Conservation (phyloP, 1,284 basidiomycete species). For the Moniliophthora roreri region DNA sequence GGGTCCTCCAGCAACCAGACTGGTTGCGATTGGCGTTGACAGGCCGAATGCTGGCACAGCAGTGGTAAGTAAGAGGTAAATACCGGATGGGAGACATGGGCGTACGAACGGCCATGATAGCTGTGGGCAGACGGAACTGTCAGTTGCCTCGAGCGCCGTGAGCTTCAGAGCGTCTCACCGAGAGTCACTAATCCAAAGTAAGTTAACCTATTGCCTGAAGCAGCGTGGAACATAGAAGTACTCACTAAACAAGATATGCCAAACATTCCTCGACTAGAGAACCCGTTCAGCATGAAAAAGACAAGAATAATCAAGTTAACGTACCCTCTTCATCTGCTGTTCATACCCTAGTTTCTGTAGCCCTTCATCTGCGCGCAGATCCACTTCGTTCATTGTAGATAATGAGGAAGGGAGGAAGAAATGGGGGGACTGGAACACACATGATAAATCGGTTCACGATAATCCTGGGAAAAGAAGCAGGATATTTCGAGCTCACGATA, state of each 20-base stretch:
- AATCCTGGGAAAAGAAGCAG: no score
- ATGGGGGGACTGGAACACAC: neutral
- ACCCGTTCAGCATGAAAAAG: neutral
- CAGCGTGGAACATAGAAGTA: neutral
- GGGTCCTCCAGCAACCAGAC: conserved; percentile 52
- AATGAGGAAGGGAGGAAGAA: neutral
- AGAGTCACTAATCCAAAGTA: neutral
- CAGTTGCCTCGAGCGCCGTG: neutral
- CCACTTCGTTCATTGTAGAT: neutral
- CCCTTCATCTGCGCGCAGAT: neutral
- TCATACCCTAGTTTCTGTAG: neutral
- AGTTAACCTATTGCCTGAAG: neutral
- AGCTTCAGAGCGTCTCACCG: neutral
- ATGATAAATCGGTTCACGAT: no score
- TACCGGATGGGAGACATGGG: conserved; percentile 10
- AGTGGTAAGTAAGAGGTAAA: conserved; percentile 8
- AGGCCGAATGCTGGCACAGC: conserved; percentile 46
- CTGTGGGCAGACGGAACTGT: no score
- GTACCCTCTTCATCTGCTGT: neutral
- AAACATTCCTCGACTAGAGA: neutral
- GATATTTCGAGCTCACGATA: no score
- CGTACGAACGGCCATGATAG: conserved; percentile 56
- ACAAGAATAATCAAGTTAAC: neutral
- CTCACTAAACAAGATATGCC: neutral
- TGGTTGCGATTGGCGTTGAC: conserved; percentile 51